Percentiles rank a stretch among this genome's conserved stretches.
Conservation (phyloP, 345 rosid species). For the Dipteronia dyeriana region DNA sequence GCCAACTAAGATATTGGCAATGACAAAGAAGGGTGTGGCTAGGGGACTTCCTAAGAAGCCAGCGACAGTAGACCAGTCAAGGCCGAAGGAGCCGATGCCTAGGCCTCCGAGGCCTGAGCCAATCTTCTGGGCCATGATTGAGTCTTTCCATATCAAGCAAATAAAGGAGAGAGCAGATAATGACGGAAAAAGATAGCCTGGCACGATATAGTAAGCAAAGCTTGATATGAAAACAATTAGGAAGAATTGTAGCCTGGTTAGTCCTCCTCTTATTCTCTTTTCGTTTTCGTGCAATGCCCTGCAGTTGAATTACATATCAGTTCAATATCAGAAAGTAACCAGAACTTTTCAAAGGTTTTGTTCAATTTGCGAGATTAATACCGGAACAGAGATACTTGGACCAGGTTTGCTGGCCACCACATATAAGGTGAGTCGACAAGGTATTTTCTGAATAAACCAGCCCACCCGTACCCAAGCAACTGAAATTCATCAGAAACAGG, state of each 20-base stretch:
- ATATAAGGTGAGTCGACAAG: slow-evolving; percentile 51
- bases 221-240: slow-evolving; percentile 43
- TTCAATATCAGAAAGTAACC: background rate
- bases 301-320: slow-evolving; percentile 6
- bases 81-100: background rate
- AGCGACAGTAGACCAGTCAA: slow-evolving; percentile 1
- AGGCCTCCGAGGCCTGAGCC: slow-evolving; percentile 1
- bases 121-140: background rate
- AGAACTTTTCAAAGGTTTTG: background rate
- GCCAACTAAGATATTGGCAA: background rate
- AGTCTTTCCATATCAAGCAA: slow-evolving; percentile 24
- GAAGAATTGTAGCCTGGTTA: slow-evolving; percentile 56
- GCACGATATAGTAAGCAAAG: slow-evolving; percentile 52
- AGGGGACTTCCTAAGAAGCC: slow-evolving; percentile 13
- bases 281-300: slow-evolving; percentile 58
- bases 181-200: slow-evolving; percentile 46
- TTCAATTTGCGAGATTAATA: background rate
- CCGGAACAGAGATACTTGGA: slow-evolving; percentile 58
- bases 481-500: slow-evolving; percentile 1
- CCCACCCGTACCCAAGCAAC: slow-evolving; percentile 54
- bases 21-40: slow-evolving; percentile 30
- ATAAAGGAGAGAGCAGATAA: slow-evolving; percentile 44
- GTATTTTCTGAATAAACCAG: slow-evolving; percentile 41
- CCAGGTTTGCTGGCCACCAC: slow-evolving; percentile 55
- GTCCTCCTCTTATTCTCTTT: slow-evolving; percentile 41